Evolutionary conservation across 768 basidiomycete species (phyloP), one percentile per base, ranked within the genome.

Genomic region (Agaricus blazei): DNA sequence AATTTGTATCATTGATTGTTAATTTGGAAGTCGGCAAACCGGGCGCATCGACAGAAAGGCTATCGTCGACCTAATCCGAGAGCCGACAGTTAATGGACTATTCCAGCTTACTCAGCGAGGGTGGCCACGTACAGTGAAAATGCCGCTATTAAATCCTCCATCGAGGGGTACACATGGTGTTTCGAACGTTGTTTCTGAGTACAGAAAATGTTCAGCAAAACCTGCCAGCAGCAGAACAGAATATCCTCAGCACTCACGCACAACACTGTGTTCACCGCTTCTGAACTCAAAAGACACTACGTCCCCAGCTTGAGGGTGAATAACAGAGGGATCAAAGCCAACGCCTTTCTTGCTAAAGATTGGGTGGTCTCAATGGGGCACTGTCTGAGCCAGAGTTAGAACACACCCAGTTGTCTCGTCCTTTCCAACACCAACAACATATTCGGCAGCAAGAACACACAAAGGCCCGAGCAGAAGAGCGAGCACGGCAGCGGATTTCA

Each of bases 311-410:
- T 31, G 31, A 23, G 74, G 72, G 42, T 68, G 62, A 38, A 75
- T 72, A 1, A 66, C 70, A 11, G 73, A 73, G 19, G 74, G 73
- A 58, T 74, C 72, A 57, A 75, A 75, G 23, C 74, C 74, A 15
- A 70, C 53, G 14, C 74, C 74, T 54, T 74, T 74, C 59, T 70
- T 66, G 26, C 74, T 75, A 36, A 3, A 19, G 27, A n/a, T 9
- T 15, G 3, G 9, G 23, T 27, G n/a, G 8, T 36, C 9, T 29
- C 37, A 27, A 31, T n/a, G n/a, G 19, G 19, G 19, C 19, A 34
- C 38, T 11, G 12, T 29, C 23, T 28, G 34, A 26, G n/a, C 27
- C 6, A 8, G 24, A 46, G 27, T 27, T 38, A 9, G 14, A 9
- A 34, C 63, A 9, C 19, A 74, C 73, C 74, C 74, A 15, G 72